Base-by-base conservation (phyloP, 371 early-diverging fungal genomes). In the Mortierella sp. region DNA sequence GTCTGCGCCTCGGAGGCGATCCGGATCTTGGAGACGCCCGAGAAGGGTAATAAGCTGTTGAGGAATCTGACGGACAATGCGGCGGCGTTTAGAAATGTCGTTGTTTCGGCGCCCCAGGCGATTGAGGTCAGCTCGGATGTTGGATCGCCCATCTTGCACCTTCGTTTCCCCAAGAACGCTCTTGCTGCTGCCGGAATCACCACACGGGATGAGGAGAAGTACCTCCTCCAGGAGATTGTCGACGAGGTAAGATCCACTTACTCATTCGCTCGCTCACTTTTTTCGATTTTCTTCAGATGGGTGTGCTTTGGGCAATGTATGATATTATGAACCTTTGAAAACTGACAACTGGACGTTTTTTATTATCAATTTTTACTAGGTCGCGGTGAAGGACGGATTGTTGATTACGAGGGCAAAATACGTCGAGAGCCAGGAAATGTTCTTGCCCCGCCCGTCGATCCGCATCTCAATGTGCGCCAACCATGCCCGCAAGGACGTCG, bases 1-100 rank as follows among this genome's bases (percentile, higher is more conserved):
- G 95, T 96, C 22, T 92, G 96, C 41, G 96, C 97, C 13, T 87
- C 95, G 11, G 97, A 97, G 80, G 96, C 95, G 5, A 87, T 99
- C 78, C 89, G 91, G 16, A 86, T 92, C 14, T 89, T 97, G 52
- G 79, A 74, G 22, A 70, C 82, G 2, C 58, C 58, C 2, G 80
- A 87, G 47, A 80, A 90, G 48, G 68, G 88, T 76, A 74, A 74
- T 24, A 40, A 70, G 22, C 43, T 80, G 50, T 47, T 84, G 65
- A 75, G 66, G 69, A 67, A 66, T 7, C 61, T 86, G 45, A 45
- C 63, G 2, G 73, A 78, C n/a, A 82, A 82, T 37, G 61, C 74
- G 10, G 85, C 82, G 22, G 80, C 73, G 37, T 79, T 79, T 53
- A 85, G 83, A 3, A 84, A 80, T 29, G 69, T 68, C 11, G 64